Base-by-base conservation (phyloP, 1,284 basidiomycete genomes). In the Leccinum pachyderme region DNA sequence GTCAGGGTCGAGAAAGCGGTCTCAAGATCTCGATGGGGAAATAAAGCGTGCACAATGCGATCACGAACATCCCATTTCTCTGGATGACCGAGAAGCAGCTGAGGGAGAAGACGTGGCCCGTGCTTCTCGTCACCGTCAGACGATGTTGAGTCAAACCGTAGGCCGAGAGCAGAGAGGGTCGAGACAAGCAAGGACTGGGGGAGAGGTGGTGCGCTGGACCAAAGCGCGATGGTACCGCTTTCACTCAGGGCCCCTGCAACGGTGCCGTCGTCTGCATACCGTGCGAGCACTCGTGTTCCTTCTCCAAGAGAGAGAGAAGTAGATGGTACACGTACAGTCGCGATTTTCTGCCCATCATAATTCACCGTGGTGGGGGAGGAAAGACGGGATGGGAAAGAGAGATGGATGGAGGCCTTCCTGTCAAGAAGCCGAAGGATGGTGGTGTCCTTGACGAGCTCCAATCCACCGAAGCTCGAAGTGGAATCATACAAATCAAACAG, bases 1-100 rank as follows among this genome's bases (percentile, higher is more conserved):
- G 72, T 15, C 84, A 74, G 59, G 81, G 78, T 61, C 82, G 85
- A 83, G 74, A 39, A 80, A 78, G 33, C 35, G 0, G 49, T 49
- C 37, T 67, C 56, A 27, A 67, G 57, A 49, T 58, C 58, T 8
- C 47, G 53, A 37, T 61, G 51, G 2, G 66, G 59, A 47, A 72
- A 63, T n/a, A 72, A 49, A 18, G 58, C n/a, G 2, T 51, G 52
- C 28, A 69, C 48, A 7, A 68, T 47, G 9, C 18, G 54, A 50
- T 32, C 43, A 27, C 44, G 61, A 18, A 59, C 4, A 24, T 48
- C 54, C 68, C 66, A 62, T 54, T 61, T 62, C 12, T 47, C 32
- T 35, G 69, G 68, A 47, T 64, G 66, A 28, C 57, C 58, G 5
- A 69, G 56, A 49, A 69, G 58, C 5, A 72, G 25, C 43, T 71